A percentile compares a stretch with the other conserved stretches of the same genome.
Evolutionary conservation across 768 basidiomycete genomes (phyloP).

Genomic region (Amyloporia xantha): DNA sequence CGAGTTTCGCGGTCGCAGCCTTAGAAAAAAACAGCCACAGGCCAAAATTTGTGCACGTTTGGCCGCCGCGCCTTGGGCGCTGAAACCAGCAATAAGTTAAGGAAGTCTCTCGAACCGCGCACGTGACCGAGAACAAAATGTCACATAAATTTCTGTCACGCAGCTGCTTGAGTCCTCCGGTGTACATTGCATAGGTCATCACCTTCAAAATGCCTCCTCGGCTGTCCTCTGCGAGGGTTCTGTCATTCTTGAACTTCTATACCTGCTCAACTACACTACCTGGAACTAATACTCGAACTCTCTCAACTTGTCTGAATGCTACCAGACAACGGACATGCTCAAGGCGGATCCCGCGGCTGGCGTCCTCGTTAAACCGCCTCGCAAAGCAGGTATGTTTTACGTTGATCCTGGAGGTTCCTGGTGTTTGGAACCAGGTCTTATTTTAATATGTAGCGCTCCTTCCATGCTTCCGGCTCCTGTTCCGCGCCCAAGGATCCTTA

Average conservation of each 20-base stretch:
- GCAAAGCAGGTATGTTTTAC: conserved; percentile 8
- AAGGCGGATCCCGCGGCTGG: background rate
- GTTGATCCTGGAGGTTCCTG: too few relatives aligned
- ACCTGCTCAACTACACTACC: conserved; percentile 1
- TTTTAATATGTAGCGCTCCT: conserved; percentile 45
- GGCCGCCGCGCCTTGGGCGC: too few relatives aligned
- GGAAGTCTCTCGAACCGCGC: background rate
- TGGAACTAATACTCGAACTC: conserved; percentile 3
- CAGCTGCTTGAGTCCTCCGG: background rate
- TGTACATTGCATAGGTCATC: background rate
- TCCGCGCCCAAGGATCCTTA: conserved; percentile 79
- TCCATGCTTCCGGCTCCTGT: conserved; percentile 61
- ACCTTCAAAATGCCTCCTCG: conserved; percentile 28
- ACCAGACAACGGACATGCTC: background rate
- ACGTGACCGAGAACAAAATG: background rate
- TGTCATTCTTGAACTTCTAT: conserved; percentile 13
- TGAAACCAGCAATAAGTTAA: too few relatives aligned
- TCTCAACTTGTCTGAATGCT: conserved; percentile 6
- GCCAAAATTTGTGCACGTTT: too few relatives aligned
- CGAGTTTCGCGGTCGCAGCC: too few relatives aligned
- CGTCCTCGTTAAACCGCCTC: conserved; percentile 4
- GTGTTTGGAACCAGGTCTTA: too few relatives aligned
- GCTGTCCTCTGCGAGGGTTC: conserved; percentile 25
- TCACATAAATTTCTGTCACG: background rate
- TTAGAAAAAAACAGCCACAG: too few relatives aligned